Evolutionary conservation across 1,284 basidiomycete species (phyloP), one percentile per base, ranked within the genome.

Genomic region (Austroboletus niveus): DNA sequence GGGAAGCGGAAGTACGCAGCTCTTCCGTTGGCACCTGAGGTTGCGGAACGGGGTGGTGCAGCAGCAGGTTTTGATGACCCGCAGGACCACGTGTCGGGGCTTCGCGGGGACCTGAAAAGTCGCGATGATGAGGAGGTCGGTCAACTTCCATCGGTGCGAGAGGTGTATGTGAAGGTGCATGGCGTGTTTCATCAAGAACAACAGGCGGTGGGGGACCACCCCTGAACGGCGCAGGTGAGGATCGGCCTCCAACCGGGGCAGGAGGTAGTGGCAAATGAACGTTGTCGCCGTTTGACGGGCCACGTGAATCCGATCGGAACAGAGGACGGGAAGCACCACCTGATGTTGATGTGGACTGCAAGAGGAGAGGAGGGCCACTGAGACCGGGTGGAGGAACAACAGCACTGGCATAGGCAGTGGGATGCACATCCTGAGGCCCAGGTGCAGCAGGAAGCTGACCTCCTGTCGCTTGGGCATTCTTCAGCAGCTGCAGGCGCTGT

Each of bases 361-460:
- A 61, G 36, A 87, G 69, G 34, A 87, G 71, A 12, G 84, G 83
- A 0, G 84, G 84, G 0, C 85, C 85, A 14, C 71, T 73, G 11
- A 87, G 70, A 14, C 82, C 81, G 6, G 81, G 78, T 22, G 87
- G 85, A 10, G 84, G 82, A 11, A 86, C 80, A 22, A 85, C 78
- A 0, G 84, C 78, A 56, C 82, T 88, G 0, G 91, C 87, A 64
- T 97, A 98, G 11, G 93, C 92, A 2, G 94, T 95, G 0, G 94
- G 94, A 60, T 97, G 94, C 0, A 98, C 94, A 63, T 98, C 95
- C 63, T 95, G 90, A 2, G 95, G 94, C 2, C 86, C 84, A 22
- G 95, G 95, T 1, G 93, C 86, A 22, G 90, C 79, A 61, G 87
- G 90, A 3, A 94, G 72, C 49, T 86, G 82, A 22, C 82, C 81